phyloP scores from a whole-genome alignment of 768 basidiomycete species.

The Lactarius evosmus region DNA sequence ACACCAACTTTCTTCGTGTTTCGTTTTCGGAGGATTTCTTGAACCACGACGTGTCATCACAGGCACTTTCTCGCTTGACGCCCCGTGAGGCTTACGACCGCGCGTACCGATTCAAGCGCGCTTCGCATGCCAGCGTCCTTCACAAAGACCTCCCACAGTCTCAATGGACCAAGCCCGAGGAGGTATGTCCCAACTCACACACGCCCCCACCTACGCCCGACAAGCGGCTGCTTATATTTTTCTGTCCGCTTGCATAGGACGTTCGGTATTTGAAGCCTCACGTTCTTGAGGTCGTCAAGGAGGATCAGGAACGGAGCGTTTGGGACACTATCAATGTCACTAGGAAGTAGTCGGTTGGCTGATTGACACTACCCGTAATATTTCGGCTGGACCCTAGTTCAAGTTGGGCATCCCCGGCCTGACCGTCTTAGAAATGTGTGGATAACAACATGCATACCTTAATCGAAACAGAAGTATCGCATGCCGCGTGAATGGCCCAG shows the following conservation, averaged over 20 bases:
- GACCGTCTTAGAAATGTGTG: background rate
- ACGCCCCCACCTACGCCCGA: background rate
- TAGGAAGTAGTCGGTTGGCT: conserved; percentile 42
- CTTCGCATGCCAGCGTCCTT: conserved; percentile 71
- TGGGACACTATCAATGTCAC: conserved; percentile 80
- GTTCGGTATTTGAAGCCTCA: conserved; percentile 82
- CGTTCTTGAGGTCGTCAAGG: conserved; percentile 66
- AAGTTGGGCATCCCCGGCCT: too few species aligned
- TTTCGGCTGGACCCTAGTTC: background rate
- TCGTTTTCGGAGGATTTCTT: background rate
- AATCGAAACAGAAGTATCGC: background rate
- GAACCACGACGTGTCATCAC: conserved; percentile 5
- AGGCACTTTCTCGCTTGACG: conserved; percentile 85
- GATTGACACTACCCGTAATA: conserved; percentile 8
- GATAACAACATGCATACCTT: background rate
- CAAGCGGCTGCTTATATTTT: background rate
- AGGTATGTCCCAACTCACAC: conserved; percentile 50
- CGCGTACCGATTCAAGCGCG: conserved; percentile 82
- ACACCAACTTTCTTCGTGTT: conserved; percentile 29
- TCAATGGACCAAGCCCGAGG: conserved; percentile 69
- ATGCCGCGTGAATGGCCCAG: background rate
- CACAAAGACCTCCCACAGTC: conserved; percentile 80
- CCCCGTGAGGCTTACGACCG: conserved; percentile 84
- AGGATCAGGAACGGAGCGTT: conserved; percentile 68
- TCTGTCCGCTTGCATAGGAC: conserved; percentile 53